These are phyloP conservation scores for Pinus taeda DNA, from an alignment of 75 land plant species.

Conservation along the genomic window DNA sequence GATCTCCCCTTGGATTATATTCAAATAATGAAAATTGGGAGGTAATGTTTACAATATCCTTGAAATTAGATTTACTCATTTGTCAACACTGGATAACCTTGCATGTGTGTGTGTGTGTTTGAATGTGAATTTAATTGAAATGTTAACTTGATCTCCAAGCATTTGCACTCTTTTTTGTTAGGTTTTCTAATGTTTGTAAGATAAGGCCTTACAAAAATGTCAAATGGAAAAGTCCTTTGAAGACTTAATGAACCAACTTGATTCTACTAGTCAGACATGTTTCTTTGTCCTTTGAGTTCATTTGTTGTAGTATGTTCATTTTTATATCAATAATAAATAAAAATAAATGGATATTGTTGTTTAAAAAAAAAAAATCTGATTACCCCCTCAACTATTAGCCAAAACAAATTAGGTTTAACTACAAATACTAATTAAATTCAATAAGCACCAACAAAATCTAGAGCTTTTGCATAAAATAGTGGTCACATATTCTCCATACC, in stretches of 20 bases:
- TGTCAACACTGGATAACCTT: not conserved
- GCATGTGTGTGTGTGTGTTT: not conserved
- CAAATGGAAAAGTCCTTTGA: slow-evolving; percentile 39
- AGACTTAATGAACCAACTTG: slow-evolving; percentile 52
- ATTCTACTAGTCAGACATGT: slow-evolving; percentile 57
- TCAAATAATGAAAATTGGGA: slow-evolving; percentile 39
- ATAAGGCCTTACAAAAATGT: slow-evolving; percentile 44
- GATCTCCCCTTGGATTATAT: slow-evolving; percentile 65
- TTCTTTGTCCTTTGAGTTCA: not conserved
- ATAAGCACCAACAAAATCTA: not conserved
- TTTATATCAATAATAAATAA: not conserved
- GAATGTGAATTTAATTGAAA: not conserved
- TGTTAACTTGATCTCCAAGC: not conserved
- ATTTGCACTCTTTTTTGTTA: too few relatives aligned
- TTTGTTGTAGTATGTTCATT: not conserved
- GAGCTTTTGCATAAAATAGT: not conserved
- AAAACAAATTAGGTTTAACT: not conserved
- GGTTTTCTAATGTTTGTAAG: too few relatives aligned
- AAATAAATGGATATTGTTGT: not conserved
- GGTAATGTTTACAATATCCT: slow-evolving; percentile 7
- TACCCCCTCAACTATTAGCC: not conserved
- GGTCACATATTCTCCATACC: not conserved
- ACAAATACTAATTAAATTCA: not conserved
- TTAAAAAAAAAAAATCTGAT: not conserved
- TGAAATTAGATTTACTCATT: not conserved